A percentile compares a stretch with the other conserved stretches of the same genome.
Evolutionary conservation across 352 stramenopile genomes (phyloP).

Genomic region (Elongisporangium prolatum): DNA sequence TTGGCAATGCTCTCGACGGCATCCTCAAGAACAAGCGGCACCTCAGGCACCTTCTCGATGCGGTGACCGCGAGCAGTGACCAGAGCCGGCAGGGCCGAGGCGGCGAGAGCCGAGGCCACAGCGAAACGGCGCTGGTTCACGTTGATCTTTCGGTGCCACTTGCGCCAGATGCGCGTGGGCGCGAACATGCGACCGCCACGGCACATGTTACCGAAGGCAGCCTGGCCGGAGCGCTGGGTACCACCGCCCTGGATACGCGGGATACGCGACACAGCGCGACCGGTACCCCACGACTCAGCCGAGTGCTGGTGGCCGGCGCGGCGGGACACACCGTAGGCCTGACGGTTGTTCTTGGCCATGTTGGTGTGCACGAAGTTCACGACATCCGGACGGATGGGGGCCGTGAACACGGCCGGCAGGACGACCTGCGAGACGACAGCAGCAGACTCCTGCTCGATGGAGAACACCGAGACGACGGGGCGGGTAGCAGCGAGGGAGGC

Average conservation of each 20-base stretch:
- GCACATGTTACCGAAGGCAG: conserved; percentile 99
- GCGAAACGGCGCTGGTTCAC: conserved; percentile 98
- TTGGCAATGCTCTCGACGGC: conserved; percentile 92
- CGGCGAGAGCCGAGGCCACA: conserved; percentile 95
- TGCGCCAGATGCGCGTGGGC: conserved; percentile 98
- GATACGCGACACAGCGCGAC: conserved; percentile 98
- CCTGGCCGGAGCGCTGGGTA: conserved; percentile 97
- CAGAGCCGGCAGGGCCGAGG: conserved; percentile 94
- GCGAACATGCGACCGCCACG: conserved; percentile 98
- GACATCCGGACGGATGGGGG: conserved; percentile 98
- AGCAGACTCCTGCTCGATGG: conserved; percentile 71
- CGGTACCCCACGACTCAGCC: conserved; percentile 98
- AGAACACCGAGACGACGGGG: conserved; percentile 95
- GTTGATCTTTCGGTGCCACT: conserved; percentile 99
- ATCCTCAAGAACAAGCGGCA: conserved; percentile 97
- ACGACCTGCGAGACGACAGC: conserved; percentile 87
- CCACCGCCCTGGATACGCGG: conserved; percentile 97
- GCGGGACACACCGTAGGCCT: conserved; percentile 97
- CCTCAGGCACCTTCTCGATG: conserved; percentile 96
- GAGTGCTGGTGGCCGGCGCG: conserved; percentile 96
- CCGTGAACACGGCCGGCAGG: conserved; percentile 95
- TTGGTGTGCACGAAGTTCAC: conserved; percentile 99
- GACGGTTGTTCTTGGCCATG: conserved; percentile 99
- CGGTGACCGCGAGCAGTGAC: conserved; percentile 98
- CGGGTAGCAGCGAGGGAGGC: conserved; percentile 89